Base-by-base conservation (phyloP, 2,329 filamentous ascomycete species). In the Rhexocercosporidium sp. region DNA sequence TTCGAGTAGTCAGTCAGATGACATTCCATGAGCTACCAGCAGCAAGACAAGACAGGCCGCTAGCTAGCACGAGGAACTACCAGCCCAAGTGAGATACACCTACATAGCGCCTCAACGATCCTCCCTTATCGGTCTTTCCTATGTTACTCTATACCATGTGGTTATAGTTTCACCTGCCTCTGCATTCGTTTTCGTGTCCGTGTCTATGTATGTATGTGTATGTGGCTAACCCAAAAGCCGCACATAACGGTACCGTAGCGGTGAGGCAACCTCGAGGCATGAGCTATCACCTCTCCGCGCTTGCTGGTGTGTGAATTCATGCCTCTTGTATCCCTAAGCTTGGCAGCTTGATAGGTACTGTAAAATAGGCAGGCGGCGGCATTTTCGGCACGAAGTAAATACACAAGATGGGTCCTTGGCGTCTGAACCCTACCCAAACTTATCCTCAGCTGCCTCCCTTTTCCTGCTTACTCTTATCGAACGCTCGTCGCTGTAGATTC, bases 121-220 rank as follows among this genome's bases (percentile, higher is more conserved):
- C 46, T 8, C 22, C 53, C 31, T 56, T 22, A 31, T 22, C 53
- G 20, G 16, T 37, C 12, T 11, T 18, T 16, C 7, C 3, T 20
- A n/a, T 51, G 29, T 8, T 34, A 34, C 51, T n/a, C 7, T 20
- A 3, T 54, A 8, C 29, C 29, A 22, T 56, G 53, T 56, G 53
- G 29, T 39, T 56, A 25, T 34, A 18, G 31, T 56, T 39, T 56
- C 53, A 56, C 53, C 37, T 37, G 53, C n/a, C 31, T 56, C 31
- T n/a, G 3, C n/a, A 4, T 4, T 4, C 12, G 39, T 44, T 6
- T 18, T 16, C 7, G 16, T 14, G 16, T 44, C 18, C 14, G 25
- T 3, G 11, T 20, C 22, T 11, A 20, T 25, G 11, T 22, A 20
- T 25, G 11, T 22, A 9, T 37, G n/a, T 56, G 18, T 34, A 7